phyloP scores from a whole-genome alignment of 192 early-diverging fungal genomes.

The Chytriomyces confervae region DNA sequence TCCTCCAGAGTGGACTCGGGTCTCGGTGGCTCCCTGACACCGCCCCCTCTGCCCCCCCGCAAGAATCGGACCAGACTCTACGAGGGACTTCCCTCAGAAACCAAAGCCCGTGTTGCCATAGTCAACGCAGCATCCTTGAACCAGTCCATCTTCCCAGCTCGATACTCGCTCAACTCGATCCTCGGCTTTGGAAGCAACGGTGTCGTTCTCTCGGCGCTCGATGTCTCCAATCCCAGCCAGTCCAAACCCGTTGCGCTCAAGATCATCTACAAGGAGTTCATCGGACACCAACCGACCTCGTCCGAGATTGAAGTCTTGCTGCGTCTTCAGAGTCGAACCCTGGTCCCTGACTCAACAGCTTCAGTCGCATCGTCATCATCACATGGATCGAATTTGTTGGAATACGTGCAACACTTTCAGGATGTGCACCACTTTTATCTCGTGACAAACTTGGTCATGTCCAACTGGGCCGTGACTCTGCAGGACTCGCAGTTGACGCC shows the following conservation, averaged over 20 bases:
- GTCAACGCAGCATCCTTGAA: too few species aligned
- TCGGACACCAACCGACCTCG: too few species aligned
- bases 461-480: background rate
- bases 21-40: background rate
- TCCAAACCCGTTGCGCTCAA: too few species aligned
- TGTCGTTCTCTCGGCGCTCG: constrained; percentile 23
- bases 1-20: background rate
- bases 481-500: background rate
- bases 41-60: background rate
- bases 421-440: constrained; percentile 35
- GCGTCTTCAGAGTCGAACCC: too few species aligned
- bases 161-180: constrained; percentile 9
- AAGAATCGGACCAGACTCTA: background rate
- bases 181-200: constrained; percentile 41
- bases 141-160: background rate
- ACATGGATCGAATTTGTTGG: background rate
- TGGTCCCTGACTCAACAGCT: too few species aligned
- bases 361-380: too few species aligned
- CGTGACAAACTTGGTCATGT: constrained; percentile 24
- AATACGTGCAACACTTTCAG: constrained; percentile 1
- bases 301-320: too few species aligned
- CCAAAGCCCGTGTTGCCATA: constrained; percentile 13
- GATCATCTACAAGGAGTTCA: too few species aligned
- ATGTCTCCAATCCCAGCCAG: too few species aligned
- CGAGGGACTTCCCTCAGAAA: background rate